These are phyloP conservation scores for Gyromitra esculenta DNA, from an alignment of 2,329 filamentous ascomycete genomes.

Conservation along the genomic window DNA sequence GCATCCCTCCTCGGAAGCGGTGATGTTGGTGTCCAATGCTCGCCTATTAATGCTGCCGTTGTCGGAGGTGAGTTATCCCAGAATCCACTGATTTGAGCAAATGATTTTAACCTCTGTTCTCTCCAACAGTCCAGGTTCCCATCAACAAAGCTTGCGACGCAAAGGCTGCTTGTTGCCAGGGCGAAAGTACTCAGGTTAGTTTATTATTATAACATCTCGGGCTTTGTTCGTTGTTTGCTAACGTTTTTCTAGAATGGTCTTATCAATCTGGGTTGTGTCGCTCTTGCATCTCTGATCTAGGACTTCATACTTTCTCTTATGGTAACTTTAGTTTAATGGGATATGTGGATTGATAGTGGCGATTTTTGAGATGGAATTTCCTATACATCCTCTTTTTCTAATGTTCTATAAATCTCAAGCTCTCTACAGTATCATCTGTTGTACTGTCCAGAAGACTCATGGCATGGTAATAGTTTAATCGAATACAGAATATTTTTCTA, in stretches of 20 bases:
- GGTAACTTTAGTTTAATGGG: neutral
- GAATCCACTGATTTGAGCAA: neutral
- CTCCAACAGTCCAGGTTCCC: neutral
- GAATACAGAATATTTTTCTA: too few species aligned
- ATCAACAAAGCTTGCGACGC: constrained; percentile 25
- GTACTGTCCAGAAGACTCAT: neutral
- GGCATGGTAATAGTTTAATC: neutral
- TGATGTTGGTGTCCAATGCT: constrained; percentile 25
- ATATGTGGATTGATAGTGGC: neutral
- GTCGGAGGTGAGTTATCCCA: neutral
- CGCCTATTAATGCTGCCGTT: constrained; percentile 14
- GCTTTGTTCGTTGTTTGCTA: neutral
- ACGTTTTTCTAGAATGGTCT: constrained; percentile 33
- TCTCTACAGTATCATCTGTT: neutral
- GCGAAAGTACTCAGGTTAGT: constrained; percentile 30
- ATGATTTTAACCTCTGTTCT: neutral
- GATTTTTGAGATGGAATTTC: neutral
- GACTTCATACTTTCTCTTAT: neutral
- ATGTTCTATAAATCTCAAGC: neutral
- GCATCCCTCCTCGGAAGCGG: constrained; percentile 19
- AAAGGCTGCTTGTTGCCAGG: constrained; percentile 42
- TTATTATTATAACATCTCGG: neutral
- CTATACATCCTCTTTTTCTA: neutral
- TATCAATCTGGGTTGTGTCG: constrained; percentile 35
- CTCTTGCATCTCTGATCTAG: constrained; percentile 16